Evolutionary conservation across 2,329 filamentous ascomycete species (phyloP).

Genomic region (Diplodia seriata): DNA sequence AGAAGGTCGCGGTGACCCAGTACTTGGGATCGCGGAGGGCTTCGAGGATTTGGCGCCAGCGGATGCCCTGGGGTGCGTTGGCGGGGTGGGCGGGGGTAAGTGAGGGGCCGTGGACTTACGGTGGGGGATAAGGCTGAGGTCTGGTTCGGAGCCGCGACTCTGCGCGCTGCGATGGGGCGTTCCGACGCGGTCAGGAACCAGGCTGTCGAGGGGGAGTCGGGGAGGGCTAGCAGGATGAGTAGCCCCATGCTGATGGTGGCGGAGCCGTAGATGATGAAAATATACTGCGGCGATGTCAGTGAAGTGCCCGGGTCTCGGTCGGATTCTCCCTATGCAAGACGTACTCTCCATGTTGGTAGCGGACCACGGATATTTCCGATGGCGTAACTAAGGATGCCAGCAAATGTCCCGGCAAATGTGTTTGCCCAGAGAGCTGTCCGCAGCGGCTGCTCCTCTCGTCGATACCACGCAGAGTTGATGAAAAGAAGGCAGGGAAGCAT

Average conservation of each 20-base stretch:
- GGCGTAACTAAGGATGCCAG: not conserved
- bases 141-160: not conserved
- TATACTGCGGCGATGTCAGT: not conserved
- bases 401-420: not conserved
- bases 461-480: not conserved
- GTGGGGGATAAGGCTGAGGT: not conserved
- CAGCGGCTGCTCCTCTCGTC: not conserved
- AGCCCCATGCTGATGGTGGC: not conserved
- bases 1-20: not conserved
- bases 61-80: not conserved
- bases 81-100: too few species aligned
- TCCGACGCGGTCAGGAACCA: not conserved
- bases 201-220: not conserved
- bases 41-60: not conserved
- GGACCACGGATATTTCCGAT: not conserved
- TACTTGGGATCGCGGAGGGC: not conserved
- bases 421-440: not conserved
- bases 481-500: not conserved
- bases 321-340: not conserved
- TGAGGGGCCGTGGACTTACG: not conserved
- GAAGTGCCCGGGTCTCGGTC: rapidly evolving
- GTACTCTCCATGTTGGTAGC: not conserved
- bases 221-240: not conserved
- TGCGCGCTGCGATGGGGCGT: not conserved
- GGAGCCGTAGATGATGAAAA: not conserved